Evolutionary conservation across 805 yeast genomes (phyloP), one percentile per base, ranked within the genome.

Genomic region (Teunomyces atbi): DNA sequence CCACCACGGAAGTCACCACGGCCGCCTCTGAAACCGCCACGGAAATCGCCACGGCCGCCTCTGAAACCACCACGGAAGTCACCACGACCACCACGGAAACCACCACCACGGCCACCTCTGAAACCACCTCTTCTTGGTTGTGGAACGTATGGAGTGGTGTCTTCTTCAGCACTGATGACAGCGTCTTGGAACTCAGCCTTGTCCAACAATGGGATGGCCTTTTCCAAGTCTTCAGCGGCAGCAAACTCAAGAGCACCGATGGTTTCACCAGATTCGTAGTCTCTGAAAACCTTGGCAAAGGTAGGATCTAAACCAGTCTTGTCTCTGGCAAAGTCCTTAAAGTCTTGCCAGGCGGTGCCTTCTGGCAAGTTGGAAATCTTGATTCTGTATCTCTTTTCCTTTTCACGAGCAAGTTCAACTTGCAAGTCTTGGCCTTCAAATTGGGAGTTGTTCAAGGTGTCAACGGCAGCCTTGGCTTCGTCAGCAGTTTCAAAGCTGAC

Each of bases 281-380:
- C 76, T 65, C 73, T 75, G 72, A 59, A 77, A 66, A 71, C 73
- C 62, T 71, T 68, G 57, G 74, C 73, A 54, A 84, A 86, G 28
- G 84, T 79, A 47, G 89, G 86, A 48, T 81, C 78, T 53, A 77
- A 65, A 52, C 78, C 72, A 46, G 79, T 81, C 68, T 81, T 85
- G 51, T 86, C 90, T 64, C 96, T 79, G 54, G 89, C 90, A 63
- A 88, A 82, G 73, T 92, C 98, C 74, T 90, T 87, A 62, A 87
- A 78, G 60, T 86, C 92, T 76, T 87, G 94, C 95, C 95, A 87
- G 43, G 89, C 83, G 47, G 87, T 77, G 52, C 83, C 83, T 56
- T 83, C 86, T 57, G 91, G 91, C 59, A 87, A 74, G 67, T 81
- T 81, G 56, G 79, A 68, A 29, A 86, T 79, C 61, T 83, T 78